These are phyloP conservation scores for Boletus edulis DNA, from an alignment of 768 basidiomycete species.

Conservation along the genomic window DNA sequence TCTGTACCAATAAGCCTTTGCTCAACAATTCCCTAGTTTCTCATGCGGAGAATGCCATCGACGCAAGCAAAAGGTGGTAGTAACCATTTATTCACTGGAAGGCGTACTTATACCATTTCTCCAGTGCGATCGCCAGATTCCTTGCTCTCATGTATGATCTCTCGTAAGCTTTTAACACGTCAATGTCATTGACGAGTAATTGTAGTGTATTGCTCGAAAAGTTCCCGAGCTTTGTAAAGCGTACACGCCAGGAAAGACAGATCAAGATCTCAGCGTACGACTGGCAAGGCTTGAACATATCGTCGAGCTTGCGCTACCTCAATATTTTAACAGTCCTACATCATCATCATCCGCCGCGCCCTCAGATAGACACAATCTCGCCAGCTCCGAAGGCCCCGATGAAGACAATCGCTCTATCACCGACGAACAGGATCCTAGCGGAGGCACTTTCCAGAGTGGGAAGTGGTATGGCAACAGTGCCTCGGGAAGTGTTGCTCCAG, in stretches of 20 bases:
- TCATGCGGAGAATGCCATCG: conserved; percentile 88
- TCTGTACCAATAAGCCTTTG: not conserved
- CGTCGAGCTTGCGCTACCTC: conserved; percentile 75
- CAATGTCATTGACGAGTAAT: conserved; percentile 11
- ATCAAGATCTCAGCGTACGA: conserved; percentile 76
- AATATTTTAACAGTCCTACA: conserved; percentile 52
- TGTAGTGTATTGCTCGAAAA: conserved; percentile 78
- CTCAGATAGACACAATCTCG: conserved; percentile 39
- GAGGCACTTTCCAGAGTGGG: conserved; percentile 78
- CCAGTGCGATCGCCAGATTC: conserved; percentile 83
- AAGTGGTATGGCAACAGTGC: conserved; percentile 86
- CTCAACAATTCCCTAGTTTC: conserved; percentile 46
- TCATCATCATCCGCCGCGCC: conserved; percentile 34
- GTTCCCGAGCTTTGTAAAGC: conserved; percentile 87
- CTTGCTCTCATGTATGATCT: conserved; percentile 73
- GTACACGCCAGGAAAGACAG: conserved; percentile 83
- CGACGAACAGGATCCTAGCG: conserved; percentile 74
- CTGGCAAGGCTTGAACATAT: conserved; percentile 78
- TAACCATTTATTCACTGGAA: conserved; percentile 11
- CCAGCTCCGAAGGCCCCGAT: conserved; percentile 51
- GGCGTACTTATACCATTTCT: conserved; percentile 15
- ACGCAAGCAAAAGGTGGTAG: conserved; percentile 76
- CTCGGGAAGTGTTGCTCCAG: conserved; percentile 79
- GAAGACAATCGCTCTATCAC: conserved; percentile 70
- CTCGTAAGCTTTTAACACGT: not conserved